Percentiles rank a stretch among this genome's conserved stretches.
Conservation (phyloP, 1,139 yeast genomes). For the Saccharomyces hybrid region DNA sequence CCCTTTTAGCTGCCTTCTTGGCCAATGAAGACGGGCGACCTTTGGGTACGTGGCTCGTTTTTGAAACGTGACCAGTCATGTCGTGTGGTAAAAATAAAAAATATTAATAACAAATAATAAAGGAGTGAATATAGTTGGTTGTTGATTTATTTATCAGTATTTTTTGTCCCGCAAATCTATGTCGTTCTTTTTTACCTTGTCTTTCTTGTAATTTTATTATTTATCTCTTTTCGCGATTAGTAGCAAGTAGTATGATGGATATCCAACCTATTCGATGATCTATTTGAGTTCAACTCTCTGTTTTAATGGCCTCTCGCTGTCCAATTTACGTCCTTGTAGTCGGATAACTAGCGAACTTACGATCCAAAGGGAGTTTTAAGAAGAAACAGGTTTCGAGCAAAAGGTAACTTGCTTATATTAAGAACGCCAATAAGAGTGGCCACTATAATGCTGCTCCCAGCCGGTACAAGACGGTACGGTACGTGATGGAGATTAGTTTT, state of each 20-base stretch:
- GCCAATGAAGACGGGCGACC: conserved; percentile 16
- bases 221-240: neutral
- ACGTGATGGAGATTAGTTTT: neutral
- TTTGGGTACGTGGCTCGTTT: conserved; percentile 7
- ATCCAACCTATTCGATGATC: neutral
- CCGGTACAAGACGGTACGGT: neutral
- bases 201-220: neutral
- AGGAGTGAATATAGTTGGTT: conserved; percentile 19
- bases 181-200: neutral
- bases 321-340: neutral
- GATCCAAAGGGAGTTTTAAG: neutral
- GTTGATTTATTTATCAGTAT: neutral
- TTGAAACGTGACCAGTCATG: conserved; percentile 10
- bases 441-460: neutral
- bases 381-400: neutral
- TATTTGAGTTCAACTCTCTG: neutral
- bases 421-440: neutral
- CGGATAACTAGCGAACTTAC: neutral
- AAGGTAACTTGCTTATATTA: neutral
- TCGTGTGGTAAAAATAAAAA: neutral
- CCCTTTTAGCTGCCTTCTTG: conserved; percentile 25
- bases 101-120: conserved; percentile 2
- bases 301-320: neutral
- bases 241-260: neutral
- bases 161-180: neutral